phyloP scores from a whole-genome alignment of 768 basidiomycete species.

The Suillus occidentalis region DNA sequence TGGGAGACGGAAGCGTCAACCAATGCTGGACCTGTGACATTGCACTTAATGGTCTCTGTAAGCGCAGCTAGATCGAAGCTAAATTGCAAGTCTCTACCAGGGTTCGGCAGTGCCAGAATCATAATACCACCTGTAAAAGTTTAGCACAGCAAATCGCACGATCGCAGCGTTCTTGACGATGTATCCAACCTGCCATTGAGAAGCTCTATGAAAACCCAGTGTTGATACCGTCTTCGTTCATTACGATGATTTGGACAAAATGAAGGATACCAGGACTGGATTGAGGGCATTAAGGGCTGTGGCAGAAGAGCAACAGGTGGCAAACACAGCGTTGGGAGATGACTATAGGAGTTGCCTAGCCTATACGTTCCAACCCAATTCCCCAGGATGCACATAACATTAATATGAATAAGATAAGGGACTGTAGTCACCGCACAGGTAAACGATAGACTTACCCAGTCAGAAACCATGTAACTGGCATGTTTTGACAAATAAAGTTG shows the following conservation, averaged over 20 bases:
- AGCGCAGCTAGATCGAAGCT: constrained; percentile 18
- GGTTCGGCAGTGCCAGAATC: constrained; percentile 17
- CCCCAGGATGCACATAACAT: background rate
- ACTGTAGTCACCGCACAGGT: background rate
- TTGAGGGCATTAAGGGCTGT: constrained; percentile 15
- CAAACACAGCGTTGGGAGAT: constrained; percentile 19
- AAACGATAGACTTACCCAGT: background rate
- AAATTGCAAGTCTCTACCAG: constrained; percentile 26
- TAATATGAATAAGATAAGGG: background rate
- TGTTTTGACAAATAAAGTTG: background rate
- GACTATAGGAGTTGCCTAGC: constrained; percentile 13
- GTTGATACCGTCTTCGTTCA: constrained; percentile 26
- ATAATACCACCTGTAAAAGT: background rate
- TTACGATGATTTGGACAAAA: constrained; percentile 34
- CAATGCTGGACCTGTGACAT: constrained; percentile 36
- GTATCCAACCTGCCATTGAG: constrained; percentile 36
- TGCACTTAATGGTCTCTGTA: constrained; percentile 25
- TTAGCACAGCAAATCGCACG: constrained; percentile 23
- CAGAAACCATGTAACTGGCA: background rate
- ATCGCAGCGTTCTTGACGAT: constrained; percentile 41
- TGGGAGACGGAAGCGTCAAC: constrained; percentile 34
- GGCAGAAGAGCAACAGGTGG: constrained; percentile 22
- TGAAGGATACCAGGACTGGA: constrained; percentile 28
- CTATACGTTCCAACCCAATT: constrained; percentile 14
- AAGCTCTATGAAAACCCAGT: constrained; percentile 22